Conservation (phyloP, 768 basidiomycete genomes). For the Chiua virens region DNA sequence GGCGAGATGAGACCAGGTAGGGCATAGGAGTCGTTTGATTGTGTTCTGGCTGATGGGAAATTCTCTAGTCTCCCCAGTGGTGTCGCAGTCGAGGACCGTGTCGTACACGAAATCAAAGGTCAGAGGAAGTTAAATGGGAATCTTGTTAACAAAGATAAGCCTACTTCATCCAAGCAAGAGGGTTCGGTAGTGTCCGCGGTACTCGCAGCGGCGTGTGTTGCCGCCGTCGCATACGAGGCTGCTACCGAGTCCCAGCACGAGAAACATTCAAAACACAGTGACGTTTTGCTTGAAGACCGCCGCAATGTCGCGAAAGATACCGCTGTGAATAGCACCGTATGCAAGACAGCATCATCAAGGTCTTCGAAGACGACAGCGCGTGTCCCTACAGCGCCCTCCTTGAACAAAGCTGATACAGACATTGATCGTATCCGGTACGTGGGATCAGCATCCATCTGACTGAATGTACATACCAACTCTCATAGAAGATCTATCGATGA, state of each 20-base stretch:
- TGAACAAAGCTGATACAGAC: neutral
- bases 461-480: neutral
- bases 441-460: neutral
- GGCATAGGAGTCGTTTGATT: no score
- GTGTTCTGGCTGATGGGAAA: neutral
- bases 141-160: neutral
- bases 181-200: slow-evolving; percentile 10
- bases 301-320: no score
- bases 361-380: neutral
- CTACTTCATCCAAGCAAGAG: slow-evolving; percentile 3
- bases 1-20: slow-evolving; percentile 5
- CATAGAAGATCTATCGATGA: neutral
- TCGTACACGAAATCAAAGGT: neutral
- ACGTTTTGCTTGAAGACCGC: no score
- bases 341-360: neutral
- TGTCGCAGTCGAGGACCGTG: neutral
- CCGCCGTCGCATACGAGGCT: slow-evolving; percentile 12
- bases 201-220: slow-evolving; percentile 11
- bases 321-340: neutral
- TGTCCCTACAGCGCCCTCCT: neutral
- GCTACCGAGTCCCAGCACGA: slow-evolving; percentile 4
- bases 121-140: neutral
- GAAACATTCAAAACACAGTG: neutral
- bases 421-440: neutral
- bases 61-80: neutral